Percentiles rank a stretch among this genome's conserved stretches.
Conservation (phyloP, 2,329 filamentous ascomycete species). For the Pseudogymnoascus pannorum region DNA sequence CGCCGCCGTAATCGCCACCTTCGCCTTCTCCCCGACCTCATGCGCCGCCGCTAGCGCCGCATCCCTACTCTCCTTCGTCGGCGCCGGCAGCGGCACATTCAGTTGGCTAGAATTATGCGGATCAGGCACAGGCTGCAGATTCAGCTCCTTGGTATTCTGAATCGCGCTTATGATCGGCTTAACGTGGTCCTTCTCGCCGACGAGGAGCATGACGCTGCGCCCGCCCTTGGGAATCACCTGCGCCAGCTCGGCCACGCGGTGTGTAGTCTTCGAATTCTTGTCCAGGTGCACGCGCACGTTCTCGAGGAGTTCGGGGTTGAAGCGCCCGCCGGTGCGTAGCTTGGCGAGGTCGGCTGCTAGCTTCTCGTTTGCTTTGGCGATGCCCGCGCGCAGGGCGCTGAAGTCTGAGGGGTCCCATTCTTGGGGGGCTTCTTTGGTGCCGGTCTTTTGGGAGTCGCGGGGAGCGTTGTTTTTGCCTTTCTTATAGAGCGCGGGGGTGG, state of each 20-base stretch:
- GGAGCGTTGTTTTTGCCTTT: constrained; percentile 7
- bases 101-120: constrained; percentile 42
- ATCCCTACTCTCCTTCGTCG: constrained; percentile 47
- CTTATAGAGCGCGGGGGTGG: constrained; percentile 2
- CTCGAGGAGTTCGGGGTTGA: constrained; percentile 57
- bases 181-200: constrained; percentile 55
- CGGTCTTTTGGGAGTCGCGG: constrained; percentile 8
- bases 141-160: constrained; percentile 39
- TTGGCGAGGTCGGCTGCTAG: constrained; percentile 56
- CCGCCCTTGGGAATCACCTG: constrained; percentile 60
- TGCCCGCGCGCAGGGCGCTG: constrained; percentile 46
- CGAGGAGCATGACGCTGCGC: constrained; percentile 52
- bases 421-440: not conserved
- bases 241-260: constrained; percentile 53
- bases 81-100: constrained; percentile 47
- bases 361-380: constrained; percentile 45
- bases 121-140: constrained; percentile 42
- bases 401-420: constrained; percentile 52
- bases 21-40: constrained; percentile 28
- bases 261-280: constrained; percentile 43
- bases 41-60: constrained; percentile 24
- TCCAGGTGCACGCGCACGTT: constrained; percentile 50
- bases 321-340: constrained; percentile 52
- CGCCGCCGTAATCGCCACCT: constrained; percentile 24
- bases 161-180: constrained; percentile 48